phyloP scores from a whole-genome alignment of 1,284 basidiomycete genomes.

The Microbotryomycetes sp. region DNA sequence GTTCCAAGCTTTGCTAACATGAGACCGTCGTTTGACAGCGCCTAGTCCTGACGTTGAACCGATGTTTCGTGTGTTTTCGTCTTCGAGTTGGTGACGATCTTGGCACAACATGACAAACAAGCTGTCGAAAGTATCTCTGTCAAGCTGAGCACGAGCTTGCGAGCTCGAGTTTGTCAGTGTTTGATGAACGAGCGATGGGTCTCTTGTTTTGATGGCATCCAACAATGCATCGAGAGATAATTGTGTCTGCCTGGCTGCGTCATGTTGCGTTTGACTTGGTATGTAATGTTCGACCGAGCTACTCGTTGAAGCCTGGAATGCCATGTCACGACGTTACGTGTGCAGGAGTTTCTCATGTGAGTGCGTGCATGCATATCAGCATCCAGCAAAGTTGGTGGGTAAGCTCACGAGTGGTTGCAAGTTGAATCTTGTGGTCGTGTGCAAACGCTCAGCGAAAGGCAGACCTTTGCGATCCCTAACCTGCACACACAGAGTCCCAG shows the following conservation, averaged over 20 bases:
- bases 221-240: too few relatives aligned
- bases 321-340: too few relatives aligned
- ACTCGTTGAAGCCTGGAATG: neutral
- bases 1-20: neutral
- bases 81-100: too few relatives aligned
- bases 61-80: too few relatives aligned
- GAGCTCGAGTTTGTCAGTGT: neutral
- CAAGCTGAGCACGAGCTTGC: neutral
- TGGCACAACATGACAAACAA: neutral
- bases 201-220: neutral
- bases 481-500: neutral
- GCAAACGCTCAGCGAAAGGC: neutral
- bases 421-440: neutral
- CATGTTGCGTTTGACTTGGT: too few relatives aligned
- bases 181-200: neutral
- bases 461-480: neutral
- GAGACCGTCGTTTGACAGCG: neutral
- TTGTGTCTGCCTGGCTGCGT: too few relatives aligned
- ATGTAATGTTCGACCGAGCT: too few relatives aligned
- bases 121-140: neutral
- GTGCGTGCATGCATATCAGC: too few relatives aligned
- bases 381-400: neutral
- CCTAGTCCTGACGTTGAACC: too few relatives aligned
- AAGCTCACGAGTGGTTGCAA: neutral
- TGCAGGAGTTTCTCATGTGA: too few relatives aligned